Base-by-base conservation (phyloP, 768 basidiomycete species). In the Auricularia heimuer region DNA sequence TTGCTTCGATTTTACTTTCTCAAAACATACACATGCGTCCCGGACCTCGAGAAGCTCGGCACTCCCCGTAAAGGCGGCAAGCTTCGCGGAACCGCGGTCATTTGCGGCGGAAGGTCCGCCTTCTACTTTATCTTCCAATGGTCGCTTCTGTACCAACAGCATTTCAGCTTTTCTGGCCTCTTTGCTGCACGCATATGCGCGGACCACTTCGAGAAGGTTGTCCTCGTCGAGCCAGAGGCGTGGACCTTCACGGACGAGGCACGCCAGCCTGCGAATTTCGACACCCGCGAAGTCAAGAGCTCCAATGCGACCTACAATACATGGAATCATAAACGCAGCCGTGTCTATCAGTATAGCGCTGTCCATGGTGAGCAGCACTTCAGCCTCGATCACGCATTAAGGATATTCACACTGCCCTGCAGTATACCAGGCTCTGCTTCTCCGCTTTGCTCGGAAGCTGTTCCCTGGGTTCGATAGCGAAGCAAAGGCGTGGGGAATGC, bases 171-270 rank as follows among this genome's bases (percentile, higher is more conserved):
- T 18, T 10, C 39, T 7, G 76, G 76, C 4, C 64, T 77, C 11
- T 63, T 73, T 34, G 62, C 76, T 10, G 75, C 76, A 3, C 67
- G 74, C 16, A 68, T 75, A 4, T 76, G 75, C 63, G 70, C 73
- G 14, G 70, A 74, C 64, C 74, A 75, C 62, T 77, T 76, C 64
- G 71, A 76, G 61, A 64, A 67, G 4, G 75, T 77, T 37, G 45
- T 76, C 29, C 65, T 77, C 47, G 65, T 77, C 33, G 76, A 77
- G 44, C 68, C 76, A 12, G 76, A 77, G 16, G 67, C 65, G 14
- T 74, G 71, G 71, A 60, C 72, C 4, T 64, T 66, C n/a, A 68
- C 69, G 0, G 56, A 69, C 29, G 70, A 72, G 44, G 72, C 51
- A 21, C 62, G 56, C 64, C n/a, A 56, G 44, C 18, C 37, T 62